A percentile compares a stretch with the other conserved stretches of the same genome.
Conservation (phyloP, 2,329 filamentous ascomycete genomes). For the Tolypocladium cylindrosporum region DNA sequence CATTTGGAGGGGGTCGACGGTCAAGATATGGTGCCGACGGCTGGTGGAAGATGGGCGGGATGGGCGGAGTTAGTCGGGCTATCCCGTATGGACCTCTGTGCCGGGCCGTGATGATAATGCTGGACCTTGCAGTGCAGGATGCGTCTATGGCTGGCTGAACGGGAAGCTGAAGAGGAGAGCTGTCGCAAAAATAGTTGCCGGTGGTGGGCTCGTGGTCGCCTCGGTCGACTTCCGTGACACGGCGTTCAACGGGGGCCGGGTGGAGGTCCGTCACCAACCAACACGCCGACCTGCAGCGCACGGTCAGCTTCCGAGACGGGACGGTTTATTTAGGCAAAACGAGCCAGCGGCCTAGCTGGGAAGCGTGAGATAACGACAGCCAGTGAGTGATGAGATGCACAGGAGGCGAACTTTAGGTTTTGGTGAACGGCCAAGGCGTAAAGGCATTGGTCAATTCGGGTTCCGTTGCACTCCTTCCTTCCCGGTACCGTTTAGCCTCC, state of each 20-base stretch:
- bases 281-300: background rate
- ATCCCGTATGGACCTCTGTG: background rate
- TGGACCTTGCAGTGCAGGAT: background rate
- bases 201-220: background rate
- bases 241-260: background rate
- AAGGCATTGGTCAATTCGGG: background rate
- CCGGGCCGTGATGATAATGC: background rate
- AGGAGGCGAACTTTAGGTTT: background rate
- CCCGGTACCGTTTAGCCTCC: background rate
- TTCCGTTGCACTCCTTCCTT: background rate
- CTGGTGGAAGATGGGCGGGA: background rate
- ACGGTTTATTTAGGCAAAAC: background rate
- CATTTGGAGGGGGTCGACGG: background rate
- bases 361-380: background rate
- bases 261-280: background rate
- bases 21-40: background rate
- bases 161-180: background rate
- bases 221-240: conserved; percentile 7
- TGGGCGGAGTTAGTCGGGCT: background rate
- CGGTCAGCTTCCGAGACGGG: conserved; percentile 6
- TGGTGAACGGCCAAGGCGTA: background rate
- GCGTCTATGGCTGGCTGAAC: background rate
- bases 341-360: background rate
- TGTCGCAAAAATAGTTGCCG: background rate
- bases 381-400: background rate